These are phyloP conservation scores for Malassezia obtusa DNA, from an alignment of 1,284 basidiomycete species.

Conservation along the genomic window DNA sequence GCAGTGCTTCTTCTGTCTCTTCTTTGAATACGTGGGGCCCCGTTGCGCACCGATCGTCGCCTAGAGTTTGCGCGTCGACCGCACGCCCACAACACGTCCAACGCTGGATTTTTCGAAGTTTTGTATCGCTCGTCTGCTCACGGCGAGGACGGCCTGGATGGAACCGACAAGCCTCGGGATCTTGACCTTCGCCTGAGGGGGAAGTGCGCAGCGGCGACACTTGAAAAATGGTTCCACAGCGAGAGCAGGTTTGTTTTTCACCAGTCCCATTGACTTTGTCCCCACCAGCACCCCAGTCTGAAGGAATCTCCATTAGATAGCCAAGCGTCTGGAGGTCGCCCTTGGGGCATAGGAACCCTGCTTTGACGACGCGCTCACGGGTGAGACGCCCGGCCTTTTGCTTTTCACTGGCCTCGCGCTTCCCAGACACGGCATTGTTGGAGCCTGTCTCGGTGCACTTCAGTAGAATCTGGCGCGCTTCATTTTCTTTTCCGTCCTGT, in stretches of 20 bases:
- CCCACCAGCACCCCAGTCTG: constrained; percentile 23
- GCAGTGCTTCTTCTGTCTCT: constrained; percentile 25
- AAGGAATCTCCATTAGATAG: constrained; percentile 23
- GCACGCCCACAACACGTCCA: constrained; percentile 39
- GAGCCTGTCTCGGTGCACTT: constrained; percentile 32
- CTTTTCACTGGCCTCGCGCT: constrained; percentile 17
- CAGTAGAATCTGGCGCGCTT: constrained; percentile 4
- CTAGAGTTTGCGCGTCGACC: constrained; percentile 24
- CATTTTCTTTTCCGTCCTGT: not conserved
- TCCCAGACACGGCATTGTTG: constrained; percentile 22
- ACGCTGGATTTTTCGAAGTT: constrained; percentile 17
- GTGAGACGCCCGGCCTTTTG: constrained; percentile 21
- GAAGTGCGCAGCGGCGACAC: constrained; percentile 24
- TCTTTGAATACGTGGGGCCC: constrained; percentile 46
- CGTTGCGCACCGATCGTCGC: constrained; percentile 29
- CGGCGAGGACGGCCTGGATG: constrained; percentile 22
- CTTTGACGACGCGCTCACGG: constrained; percentile 18
- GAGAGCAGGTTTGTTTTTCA: constrained; percentile 29
- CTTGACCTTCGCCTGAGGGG: constrained; percentile 18
- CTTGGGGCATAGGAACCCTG: constrained; percentile 27
- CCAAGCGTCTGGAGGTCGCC: constrained; percentile 26
- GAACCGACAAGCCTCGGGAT: constrained; percentile 29
- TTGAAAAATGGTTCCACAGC: constrained; percentile 30
- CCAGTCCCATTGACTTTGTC: constrained; percentile 24
- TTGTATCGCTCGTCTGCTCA: constrained; percentile 15